phyloP scores from a whole-genome alignment of 2,329 filamentous ascomycete species.

The Meredithiella fracta region DNA sequence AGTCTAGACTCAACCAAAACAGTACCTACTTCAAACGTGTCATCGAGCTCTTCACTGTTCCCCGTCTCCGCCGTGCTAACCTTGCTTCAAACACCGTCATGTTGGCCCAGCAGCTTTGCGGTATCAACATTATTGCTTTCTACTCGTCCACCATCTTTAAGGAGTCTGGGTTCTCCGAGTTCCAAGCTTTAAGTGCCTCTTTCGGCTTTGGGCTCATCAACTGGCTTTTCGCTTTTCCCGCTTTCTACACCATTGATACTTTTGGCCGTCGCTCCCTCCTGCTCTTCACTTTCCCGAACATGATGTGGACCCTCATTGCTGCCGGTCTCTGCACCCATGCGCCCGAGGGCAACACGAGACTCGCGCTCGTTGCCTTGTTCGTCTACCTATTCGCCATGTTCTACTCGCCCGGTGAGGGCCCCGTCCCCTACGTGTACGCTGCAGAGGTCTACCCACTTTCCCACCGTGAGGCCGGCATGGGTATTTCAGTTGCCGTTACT shows the following conservation, averaged over 20 bases:
- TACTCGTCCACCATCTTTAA: constrained; percentile 32
- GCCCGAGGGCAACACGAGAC: constrained; percentile 27
- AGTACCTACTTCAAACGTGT: constrained; percentile 36
- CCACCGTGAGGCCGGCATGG: constrained; percentile 48
- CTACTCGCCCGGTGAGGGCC: constrained; percentile 48
- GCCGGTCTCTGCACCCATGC: constrained; percentile 26
- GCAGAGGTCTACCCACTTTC: constrained; percentile 49
- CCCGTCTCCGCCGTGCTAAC: constrained; percentile 43
- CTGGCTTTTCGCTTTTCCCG: constrained; percentile 50
- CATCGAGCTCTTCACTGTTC: constrained; percentile 39
- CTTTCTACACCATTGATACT: constrained; percentile 50
- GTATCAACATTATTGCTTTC: constrained; percentile 36
- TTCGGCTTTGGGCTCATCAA: constrained; percentile 37
- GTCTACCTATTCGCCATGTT: constrained; percentile 50
- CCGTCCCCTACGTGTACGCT: constrained; percentile 42
- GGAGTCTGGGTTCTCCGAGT: constrained; percentile 24
- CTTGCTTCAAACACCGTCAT: constrained; percentile 52
- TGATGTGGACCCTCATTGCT: constrained; percentile 40
- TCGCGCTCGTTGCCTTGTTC: constrained; percentile 42
- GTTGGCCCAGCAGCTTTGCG: constrained; percentile 47
- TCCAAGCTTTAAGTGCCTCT: constrained; percentile 26
- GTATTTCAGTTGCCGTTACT: constrained; percentile 43
- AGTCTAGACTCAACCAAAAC: constrained; percentile 20
- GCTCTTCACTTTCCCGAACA: constrained; percentile 50
- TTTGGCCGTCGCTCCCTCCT: constrained; percentile 46